Base-by-base conservation (phyloP, 1,284 basidiomycete genomes). In the Ustilago vetiveriae region DNA sequence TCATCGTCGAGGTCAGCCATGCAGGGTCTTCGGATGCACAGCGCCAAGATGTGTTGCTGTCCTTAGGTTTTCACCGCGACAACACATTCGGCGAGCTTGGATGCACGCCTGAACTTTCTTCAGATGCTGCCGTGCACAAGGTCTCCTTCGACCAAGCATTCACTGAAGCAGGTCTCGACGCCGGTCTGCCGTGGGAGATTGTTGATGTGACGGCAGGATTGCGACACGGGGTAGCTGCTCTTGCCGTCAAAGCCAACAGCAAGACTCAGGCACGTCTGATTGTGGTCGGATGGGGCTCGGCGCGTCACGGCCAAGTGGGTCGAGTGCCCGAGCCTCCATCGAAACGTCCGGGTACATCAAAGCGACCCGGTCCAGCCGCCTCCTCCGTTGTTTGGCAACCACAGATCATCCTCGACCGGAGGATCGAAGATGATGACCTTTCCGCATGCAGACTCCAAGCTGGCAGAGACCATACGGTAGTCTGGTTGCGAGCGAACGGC, bases 81-180 rank as follows among this genome's bases (percentile, higher is more conserved):
- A 63, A 72, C 44, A 44, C 47, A 6, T 67, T 67, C 17, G 69
- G 69, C 3, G 64, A 67, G 49, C 58, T 72, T 9, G 69, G 69
- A 13, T 33, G 47, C 13, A 4, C n/a, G 9, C 7, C 37, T 6
- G 6, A 19, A 6, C 11, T 32, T 1, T 33, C 59, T 10, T 27
- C 23, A 33, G 24, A 27, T 4, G 37, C 6, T 2, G 24, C 23
- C 16, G 59, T 53, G n/a, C 66, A 64, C 35, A 6, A 26, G 10
- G 47, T 69, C 2, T 55, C 59, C 13, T 63, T 69, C 29, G 43
- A 42, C 23, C 9, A 14, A 8, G 51, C 42, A 10, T 30, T 69
- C 23, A 21, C 32, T 2, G 33, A 58, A 26, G 49, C 42, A n/a
- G 39, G 47, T 8, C 29, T 69, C 21, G 44, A 40, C 9, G 13